Percentiles rank a stretch among this genome's conserved stretches.
phyloP scores from a whole-genome alignment of 2,329 filamentous ascomycete species.

The Ascosphaera apis region DNA sequence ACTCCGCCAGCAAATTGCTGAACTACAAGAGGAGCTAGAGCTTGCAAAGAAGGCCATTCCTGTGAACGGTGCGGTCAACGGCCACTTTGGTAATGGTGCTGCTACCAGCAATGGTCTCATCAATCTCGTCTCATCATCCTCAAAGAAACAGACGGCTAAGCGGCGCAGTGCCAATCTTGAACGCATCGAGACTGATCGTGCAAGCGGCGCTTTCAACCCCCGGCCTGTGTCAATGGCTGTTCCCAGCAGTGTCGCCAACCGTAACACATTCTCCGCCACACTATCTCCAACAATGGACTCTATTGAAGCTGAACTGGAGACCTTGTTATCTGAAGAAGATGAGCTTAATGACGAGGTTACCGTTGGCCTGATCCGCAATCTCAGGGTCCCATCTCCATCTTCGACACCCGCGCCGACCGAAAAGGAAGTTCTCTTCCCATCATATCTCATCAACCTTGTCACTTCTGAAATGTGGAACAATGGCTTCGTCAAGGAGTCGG shows the following conservation, averaged over 20 bases:
- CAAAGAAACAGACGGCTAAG: slow-evolving; percentile 73
- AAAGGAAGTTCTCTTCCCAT: slow-evolving; percentile 96
- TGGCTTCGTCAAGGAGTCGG: slow-evolving; percentile 96
- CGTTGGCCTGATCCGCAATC: slow-evolving; percentile 81
- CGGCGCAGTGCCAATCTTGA: slow-evolving; percentile 74
- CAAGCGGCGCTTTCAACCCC: slow-evolving; percentile 81
- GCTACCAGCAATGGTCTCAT: slow-evolving; percentile 49
- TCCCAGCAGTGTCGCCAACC: slow-evolving; percentile 24
- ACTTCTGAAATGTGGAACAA: slow-evolving; percentile 99
- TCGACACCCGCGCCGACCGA: slow-evolving; percentile 78
- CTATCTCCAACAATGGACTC: slow-evolving; percentile 68
- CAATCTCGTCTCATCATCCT: slow-evolving; percentile 57
- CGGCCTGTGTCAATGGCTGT: slow-evolving; percentile 92
- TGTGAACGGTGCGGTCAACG: slow-evolving; percentile 35
- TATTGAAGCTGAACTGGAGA: slow-evolving; percentile 86
- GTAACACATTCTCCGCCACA: slow-evolving; percentile 48
- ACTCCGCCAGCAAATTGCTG: slow-evolving; percentile 66
- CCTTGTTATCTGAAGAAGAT: slow-evolving; percentile 82
- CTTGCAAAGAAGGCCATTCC: slow-evolving; percentile 57
- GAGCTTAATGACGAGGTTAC: slow-evolving; percentile 92
- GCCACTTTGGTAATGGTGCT: slow-evolving; percentile 42
- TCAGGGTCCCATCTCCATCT: slow-evolving; percentile 82
- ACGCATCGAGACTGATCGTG: slow-evolving; percentile 63
- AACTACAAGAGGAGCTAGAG: slow-evolving; percentile 82
- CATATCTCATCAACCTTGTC: slow-evolving; percentile 95